Conservation (phyloP, 2,329 filamentous ascomycete species). For the Apiospora phragmitis region DNA sequence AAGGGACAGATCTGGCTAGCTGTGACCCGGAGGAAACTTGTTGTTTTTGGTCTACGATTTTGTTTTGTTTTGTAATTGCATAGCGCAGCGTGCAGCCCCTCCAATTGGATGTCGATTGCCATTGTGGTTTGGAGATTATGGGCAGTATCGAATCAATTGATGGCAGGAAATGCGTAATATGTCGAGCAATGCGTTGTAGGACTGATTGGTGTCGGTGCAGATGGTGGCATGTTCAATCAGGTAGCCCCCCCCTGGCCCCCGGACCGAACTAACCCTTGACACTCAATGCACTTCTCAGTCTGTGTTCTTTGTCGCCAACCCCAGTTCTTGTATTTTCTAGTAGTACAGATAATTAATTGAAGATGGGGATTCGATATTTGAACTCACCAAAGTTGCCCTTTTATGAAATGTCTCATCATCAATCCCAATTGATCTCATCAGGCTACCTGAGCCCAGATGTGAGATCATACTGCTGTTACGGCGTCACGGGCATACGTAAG, state of each 20-base stretch:
- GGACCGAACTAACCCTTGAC: neutral
- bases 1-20: neutral
- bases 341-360: neutral
- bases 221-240: neutral
- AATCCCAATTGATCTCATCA: neutral
- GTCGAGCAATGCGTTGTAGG: neutral
- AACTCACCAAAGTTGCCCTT: neutral
- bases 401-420: neutral
- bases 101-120: neutral
- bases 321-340: neutral
- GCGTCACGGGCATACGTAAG: neutral
- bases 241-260: neutral
- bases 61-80: neutral
- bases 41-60: neutral
- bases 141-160: neutral
- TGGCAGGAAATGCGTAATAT: neutral
- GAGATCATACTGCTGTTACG: neutral
- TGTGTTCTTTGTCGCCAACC: neutral
- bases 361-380: neutral
- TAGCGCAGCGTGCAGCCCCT: slow-evolving; percentile 8
- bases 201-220: neutral
- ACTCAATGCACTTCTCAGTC: neutral
- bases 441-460: neutral
- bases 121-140: neutral
- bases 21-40: neutral